These are phyloP conservation scores for Paragyromitra xinjiangensis DNA, from an alignment of 495 filamentous ascomycete species.

Conservation along the genomic window DNA sequence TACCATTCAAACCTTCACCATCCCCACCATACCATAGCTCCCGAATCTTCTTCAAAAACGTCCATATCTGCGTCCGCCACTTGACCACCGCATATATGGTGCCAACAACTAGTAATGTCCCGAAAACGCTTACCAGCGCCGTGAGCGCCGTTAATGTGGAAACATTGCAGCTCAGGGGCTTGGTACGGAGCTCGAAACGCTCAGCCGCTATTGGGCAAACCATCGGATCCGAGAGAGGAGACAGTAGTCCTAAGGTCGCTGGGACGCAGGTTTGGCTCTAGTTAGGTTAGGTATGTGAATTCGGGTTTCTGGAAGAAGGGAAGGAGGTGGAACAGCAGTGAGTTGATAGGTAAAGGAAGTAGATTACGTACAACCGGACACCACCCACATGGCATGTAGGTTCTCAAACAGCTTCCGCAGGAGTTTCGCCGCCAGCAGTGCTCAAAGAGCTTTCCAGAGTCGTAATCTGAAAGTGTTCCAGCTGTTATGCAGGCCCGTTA, in stretches of 20 bases:
- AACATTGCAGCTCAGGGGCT: conserved; percentile 63
- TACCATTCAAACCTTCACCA: neutral
- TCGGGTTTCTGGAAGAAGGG: neutral
- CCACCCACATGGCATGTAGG: conserved; percentile 61
- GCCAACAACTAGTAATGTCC: conserved; percentile 38
- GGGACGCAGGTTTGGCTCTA: conserved; percentile 65
- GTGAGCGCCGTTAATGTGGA: conserved; percentile 65
- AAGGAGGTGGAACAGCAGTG: neutral
- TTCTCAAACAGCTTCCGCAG: conserved; percentile 61
- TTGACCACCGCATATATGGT: conserved; percentile 2
- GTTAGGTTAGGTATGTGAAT: conserved; percentile 2
- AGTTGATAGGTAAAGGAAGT: neutral
- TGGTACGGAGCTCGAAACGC: conserved; percentile 64
- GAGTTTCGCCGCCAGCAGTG: conserved; percentile 64
- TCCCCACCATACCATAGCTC: neutral
- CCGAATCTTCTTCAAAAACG: neutral
- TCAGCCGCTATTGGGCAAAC: conserved; percentile 64
- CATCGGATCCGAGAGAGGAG: conserved; percentile 61
- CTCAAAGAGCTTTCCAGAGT: conserved; percentile 27
- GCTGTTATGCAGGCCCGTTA: conserved; percentile 10
- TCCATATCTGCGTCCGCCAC: neutral
- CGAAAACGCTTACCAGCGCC: conserved; percentile 58
- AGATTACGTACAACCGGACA: conserved; percentile 62
- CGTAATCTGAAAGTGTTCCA: conserved; percentile 6
- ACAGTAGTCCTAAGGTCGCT: conserved; percentile 60